Conservation (phyloP, 2,329 filamentous ascomycete species). For the Paecilomyces formosus region DNA sequence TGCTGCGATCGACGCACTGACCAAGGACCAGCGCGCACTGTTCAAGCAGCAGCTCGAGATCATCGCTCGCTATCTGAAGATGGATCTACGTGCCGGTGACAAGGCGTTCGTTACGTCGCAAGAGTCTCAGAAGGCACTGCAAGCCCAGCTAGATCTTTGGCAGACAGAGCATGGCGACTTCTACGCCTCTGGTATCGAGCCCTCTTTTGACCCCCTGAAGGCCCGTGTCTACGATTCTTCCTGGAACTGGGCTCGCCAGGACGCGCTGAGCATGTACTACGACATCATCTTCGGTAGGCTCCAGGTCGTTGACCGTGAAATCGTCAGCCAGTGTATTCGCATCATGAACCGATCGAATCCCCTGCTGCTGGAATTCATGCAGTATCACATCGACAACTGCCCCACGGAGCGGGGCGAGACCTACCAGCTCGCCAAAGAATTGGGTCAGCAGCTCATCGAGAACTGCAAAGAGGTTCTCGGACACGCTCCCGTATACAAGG, state of each 20-base stretch:
- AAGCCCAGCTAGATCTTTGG: constrained; percentile 93
- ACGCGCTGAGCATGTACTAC: constrained; percentile 97
- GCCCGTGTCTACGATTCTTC: constrained; percentile 95
- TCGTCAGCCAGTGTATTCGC: constrained; percentile 95
- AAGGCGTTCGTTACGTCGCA: constrained; percentile 82
- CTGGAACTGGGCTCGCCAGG: constrained; percentile 98
- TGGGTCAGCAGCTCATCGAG: constrained; percentile 87
- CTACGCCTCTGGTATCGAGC: constrained; percentile 90
- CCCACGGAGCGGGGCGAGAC: constrained; percentile 94
- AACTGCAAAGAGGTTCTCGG: constrained; percentile 93
- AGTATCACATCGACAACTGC: constrained; percentile 99
- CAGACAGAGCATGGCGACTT: constrained; percentile 91
- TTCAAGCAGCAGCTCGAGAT: constrained; percentile 99
- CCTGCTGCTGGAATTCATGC: constrained; percentile 94
- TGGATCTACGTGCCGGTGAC: constrained; percentile 93
- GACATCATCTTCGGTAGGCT: constrained; percentile 97
- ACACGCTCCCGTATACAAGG: constrained; percentile 84
- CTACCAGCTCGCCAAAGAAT: constrained; percentile 93
- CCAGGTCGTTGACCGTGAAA: constrained; percentile 89
- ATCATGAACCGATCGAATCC: constrained; percentile 99
- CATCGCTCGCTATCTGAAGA: constrained; percentile 90
- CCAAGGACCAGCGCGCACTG: constrained; percentile 88
- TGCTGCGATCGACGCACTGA: constrained; percentile 89
- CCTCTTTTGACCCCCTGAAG: constrained; percentile 87
- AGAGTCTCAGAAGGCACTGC: constrained; percentile 77